Percentiles rank a stretch among this genome's conserved stretches.
These are phyloP conservation scores for Cryptosporidium muris DNA, from an alignment of 169 alveolate genomes.

Conservation along the genomic window DNA sequence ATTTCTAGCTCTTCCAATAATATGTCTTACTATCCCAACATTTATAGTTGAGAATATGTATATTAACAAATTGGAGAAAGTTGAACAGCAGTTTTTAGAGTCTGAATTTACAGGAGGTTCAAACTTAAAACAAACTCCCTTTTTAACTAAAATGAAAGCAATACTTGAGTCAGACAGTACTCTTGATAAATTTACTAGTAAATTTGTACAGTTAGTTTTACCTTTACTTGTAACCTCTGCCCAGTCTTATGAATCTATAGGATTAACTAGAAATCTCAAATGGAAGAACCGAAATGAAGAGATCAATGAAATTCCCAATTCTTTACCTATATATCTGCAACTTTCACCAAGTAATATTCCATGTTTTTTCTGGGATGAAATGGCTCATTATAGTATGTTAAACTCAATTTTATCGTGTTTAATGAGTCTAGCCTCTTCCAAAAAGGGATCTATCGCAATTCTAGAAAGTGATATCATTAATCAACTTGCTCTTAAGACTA, in stretches of 20 bases:
- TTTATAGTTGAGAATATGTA: conserved; percentile 21
- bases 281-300: no score
- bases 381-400: conserved; percentile 13
- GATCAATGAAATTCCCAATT: no score
- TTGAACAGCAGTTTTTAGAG: not conserved
- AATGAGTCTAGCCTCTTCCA: conserved; percentile 32
- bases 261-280: no score
- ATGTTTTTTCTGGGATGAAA: conserved; percentile 34
- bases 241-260: no score
- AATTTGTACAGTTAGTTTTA: conserved; percentile 10
- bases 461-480: conserved; percentile 37
- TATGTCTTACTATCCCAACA: conserved; percentile 37
- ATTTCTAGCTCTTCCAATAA: conserved; percentile 41
- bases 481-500: conserved; percentile 9
- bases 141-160: conserved; percentile 43
- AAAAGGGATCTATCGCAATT: conserved; percentile 29
- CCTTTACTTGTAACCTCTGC: conserved; percentile 9
- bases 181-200: conserved; percentile 20
- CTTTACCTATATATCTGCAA: not conserved
- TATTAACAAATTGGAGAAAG: conserved; percentile 17
- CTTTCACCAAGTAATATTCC: conserved; percentile 44
- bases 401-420: conserved; percentile 28
- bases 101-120: conserved; percentile 36
- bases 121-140: conserved; percentile 11
- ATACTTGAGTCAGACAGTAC: conserved; percentile 5